Percentiles rank a stretch among this genome's conserved stretches.
These are phyloP conservation scores for Metarhizium sp. DNA, from an alignment of 2,329 filamentous ascomycete species.

Conservation along the genomic window DNA sequence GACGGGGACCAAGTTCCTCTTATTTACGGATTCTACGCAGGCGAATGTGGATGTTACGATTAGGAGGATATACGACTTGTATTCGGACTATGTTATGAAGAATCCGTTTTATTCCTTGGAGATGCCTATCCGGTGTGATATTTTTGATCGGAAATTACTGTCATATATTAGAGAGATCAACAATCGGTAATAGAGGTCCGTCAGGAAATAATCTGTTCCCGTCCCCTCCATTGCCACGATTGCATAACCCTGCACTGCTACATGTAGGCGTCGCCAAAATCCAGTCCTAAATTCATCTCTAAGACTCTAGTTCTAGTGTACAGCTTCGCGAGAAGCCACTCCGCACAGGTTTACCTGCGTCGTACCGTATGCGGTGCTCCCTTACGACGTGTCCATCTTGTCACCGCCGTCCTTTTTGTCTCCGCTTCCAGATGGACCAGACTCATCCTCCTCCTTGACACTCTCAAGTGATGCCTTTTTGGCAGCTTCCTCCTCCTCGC, in stretches of 20 bases:
- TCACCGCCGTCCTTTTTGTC: conserved; percentile 39
- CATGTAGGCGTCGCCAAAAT: not conserved
- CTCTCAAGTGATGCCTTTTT: conserved; percentile 70
- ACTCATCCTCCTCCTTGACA: conserved; percentile 72
- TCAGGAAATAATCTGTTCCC: not conserved
- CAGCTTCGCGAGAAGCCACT: conserved; percentile 15
- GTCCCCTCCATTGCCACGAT: not conserved
- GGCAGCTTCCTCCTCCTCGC: conserved; percentile 62
- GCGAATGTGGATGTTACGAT: conserved; percentile 79
- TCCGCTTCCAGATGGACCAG: conserved; percentile 37
- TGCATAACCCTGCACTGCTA: not conserved
- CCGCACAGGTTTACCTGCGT: not conserved
- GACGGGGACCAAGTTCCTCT: conserved; percentile 88
- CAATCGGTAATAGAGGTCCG: conserved; percentile 32
- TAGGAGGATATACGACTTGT: conserved; percentile 83
- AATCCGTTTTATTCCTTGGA: conserved; percentile 98
- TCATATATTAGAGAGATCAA: conserved; percentile 71
- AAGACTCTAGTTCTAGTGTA: conserved; percentile 6
- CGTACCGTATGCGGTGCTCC: conserved; percentile 12
- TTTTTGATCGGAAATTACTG: conserved; percentile 79
- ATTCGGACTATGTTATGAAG: conserved; percentile 98
- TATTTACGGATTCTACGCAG: conserved; percentile 87
- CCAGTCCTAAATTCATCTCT: not conserved
- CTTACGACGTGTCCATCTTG: conserved; percentile 80
- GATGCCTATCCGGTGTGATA: conserved; percentile 93